A percentile compares a stretch with the other conserved stretches of the same genome.
Evolutionary conservation across 805 yeast species (phyloP).

Genomic region (Yamadazyma scolyti): DNA sequence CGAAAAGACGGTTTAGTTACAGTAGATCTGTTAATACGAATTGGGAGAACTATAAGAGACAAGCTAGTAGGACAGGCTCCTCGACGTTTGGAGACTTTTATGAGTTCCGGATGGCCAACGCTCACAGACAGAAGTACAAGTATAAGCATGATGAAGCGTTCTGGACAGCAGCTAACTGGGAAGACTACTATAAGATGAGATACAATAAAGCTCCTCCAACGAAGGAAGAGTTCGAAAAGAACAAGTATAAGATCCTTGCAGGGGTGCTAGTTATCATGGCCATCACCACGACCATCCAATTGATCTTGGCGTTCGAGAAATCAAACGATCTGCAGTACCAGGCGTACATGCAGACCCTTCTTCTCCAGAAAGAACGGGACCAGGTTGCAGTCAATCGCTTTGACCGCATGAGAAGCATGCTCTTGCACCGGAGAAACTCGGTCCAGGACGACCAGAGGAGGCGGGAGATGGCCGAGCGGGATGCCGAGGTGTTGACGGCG

Average conservation of each 20-base stretch:
- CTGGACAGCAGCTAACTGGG: slow-evolving; percentile 66
- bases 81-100: slow-evolving; percentile 17
- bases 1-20: slow-evolving; percentile 36
- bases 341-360: slow-evolving; percentile 22
- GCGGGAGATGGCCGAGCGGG: slow-evolving; percentile 17
- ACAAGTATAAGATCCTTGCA: slow-evolving; percentile 37
- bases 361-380: slow-evolving; percentile 25
- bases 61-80: slow-evolving; percentile 6
- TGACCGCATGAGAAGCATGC: slow-evolving; percentile 30
- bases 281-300: slow-evolving; percentile 29
- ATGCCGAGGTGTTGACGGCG: slow-evolving; percentile 25
- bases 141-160: slow-evolving; percentile 40
- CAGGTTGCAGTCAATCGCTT: slow-evolving; percentile 22
- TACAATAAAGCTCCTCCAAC: slow-evolving; percentile 37
- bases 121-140: slow-evolving; percentile 28
- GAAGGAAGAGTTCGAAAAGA: slow-evolving; percentile 37
- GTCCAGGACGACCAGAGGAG: slow-evolving; percentile 16
- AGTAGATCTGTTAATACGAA: slow-evolving; percentile 21
- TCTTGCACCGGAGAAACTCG: slow-evolving; percentile 28
- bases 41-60: slow-evolving; percentile 16
- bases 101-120: slow-evolving; percentile 35
- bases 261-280: slow-evolving; percentile 31
- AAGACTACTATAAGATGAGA: slow-evolving; percentile 49
- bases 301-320: slow-evolving; percentile 33
- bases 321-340: slow-evolving; percentile 26